Evolutionary conservation across 2,329 filamentous ascomycete species (phyloP).

Genomic region (Calonectria fujianensis): DNA sequence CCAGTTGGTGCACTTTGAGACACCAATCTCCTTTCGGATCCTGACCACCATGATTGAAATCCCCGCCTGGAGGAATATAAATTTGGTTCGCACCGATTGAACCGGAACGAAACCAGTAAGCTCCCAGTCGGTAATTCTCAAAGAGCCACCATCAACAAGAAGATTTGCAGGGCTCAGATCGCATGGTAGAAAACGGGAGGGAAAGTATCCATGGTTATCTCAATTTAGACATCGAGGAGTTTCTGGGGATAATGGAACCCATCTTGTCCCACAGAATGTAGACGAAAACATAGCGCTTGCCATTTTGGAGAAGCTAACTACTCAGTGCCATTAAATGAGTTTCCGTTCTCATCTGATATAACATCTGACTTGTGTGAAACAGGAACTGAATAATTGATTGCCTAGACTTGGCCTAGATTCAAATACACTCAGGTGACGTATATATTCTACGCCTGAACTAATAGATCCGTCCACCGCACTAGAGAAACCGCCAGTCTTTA

Average conservation of each 20-base stretch:
- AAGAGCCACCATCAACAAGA: background rate
- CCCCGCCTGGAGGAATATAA: background rate
- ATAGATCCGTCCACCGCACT: too few relatives aligned
- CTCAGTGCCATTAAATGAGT: too few relatives aligned
- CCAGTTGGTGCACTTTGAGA: background rate
- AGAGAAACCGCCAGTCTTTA: too few relatives aligned
- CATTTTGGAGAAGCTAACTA: too few relatives aligned
- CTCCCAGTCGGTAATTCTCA: slow-evolving; percentile 9
- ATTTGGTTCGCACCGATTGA: slow-evolving; percentile 4
- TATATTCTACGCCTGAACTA: too few relatives aligned
- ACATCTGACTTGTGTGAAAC: too few relatives aligned
- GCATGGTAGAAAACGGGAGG: background rate
- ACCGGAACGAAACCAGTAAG: background rate
- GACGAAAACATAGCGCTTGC: too few relatives aligned
- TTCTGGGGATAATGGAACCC: background rate
- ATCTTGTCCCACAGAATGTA: background rate
- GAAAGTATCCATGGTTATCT: background rate
- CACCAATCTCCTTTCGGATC: background rate
- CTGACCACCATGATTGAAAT: slow-evolving; percentile 1
- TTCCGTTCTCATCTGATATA: too few relatives aligned
- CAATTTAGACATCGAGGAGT: background rate
- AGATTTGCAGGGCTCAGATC: background rate
- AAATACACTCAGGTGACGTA: too few relatives aligned
- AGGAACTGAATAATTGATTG: too few relatives aligned
- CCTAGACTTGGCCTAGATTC: too few relatives aligned